Evolutionary conservation across 176 grass and related monocot genomes (phyloP).

Genomic region (Musa beccarii): DNA sequence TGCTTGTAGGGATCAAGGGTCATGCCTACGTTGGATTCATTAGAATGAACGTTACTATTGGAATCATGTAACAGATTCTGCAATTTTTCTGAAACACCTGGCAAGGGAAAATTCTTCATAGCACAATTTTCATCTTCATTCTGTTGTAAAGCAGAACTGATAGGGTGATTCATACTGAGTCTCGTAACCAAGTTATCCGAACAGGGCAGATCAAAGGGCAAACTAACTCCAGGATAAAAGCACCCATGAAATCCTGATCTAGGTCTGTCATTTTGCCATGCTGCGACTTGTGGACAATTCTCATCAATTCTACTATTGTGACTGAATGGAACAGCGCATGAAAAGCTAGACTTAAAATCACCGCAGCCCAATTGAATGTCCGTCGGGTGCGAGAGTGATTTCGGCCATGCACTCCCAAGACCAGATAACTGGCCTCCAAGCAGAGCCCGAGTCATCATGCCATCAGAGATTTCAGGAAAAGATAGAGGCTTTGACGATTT

Average conservation of each 20-base stretch:
- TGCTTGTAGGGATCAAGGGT: constrained; percentile 27
- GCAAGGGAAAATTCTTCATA: constrained; percentile 28
- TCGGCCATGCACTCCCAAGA: constrained; percentile 50
- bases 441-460: constrained; percentile 81
- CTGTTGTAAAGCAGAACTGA: constrained; percentile 13
- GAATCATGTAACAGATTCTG: constrained; percentile 38
- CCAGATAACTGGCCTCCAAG: constrained; percentile 67
- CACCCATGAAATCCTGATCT: constrained; percentile 32
- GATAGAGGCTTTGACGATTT: constrained; percentile 38
- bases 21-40: constrained; percentile 37
- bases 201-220: constrained; percentile 44
- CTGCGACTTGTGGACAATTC: constrained; percentile 15
- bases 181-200: constrained; percentile 40
- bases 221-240: constrained; percentile 30
- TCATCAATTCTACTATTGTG: constrained; percentile 46
- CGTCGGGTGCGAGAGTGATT: constrained; percentile 67
- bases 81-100: constrained; percentile 42
- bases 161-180: constrained; percentile 30
- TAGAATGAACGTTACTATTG: constrained; percentile 33
- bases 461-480: constrained; percentile 72
- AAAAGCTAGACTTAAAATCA: constrained; percentile 54
- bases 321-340: constrained; percentile 34
- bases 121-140: constrained; percentile 41
- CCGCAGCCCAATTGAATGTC: constrained; percentile 82
- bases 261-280: constrained; percentile 44